A percentile compares a stretch with the other conserved stretches of the same genome.
phyloP scores from a whole-genome alignment of 805 yeast species.

The Hanseniaspora clermontiae region DNA sequence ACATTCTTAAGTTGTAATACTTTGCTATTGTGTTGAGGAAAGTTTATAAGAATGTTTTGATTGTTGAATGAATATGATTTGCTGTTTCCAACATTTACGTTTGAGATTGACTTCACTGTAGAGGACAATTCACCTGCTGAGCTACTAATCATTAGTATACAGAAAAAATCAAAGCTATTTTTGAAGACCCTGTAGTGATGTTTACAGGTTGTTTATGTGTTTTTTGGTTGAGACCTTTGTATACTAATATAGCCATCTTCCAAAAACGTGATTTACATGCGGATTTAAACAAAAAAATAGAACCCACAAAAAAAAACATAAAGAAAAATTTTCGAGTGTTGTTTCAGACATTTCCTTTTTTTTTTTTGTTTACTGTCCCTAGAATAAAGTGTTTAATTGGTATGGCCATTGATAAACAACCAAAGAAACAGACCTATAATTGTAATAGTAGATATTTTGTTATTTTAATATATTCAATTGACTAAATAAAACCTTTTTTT shows the following conservation, averaged over 20 bases:
- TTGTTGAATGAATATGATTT: neutral
- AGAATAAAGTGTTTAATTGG: no score
- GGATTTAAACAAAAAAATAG: neutral
- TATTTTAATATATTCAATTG: no score
- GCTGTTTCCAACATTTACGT: neutral
- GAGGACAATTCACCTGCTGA: neutral
- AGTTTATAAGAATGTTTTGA: slow-evolving; percentile 3
- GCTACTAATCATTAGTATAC: neutral
- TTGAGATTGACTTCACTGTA: neutral
- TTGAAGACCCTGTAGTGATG: no score
- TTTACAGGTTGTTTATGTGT: neutral
- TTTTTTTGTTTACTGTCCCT: no score
- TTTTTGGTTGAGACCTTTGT: no score
- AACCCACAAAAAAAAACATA: neutral
- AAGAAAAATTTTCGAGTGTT: neutral
- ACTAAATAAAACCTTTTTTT: neutral
- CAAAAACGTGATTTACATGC: neutral
- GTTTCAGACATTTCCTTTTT: neutral
- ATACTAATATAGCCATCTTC: neutral
- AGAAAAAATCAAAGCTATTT: no score
- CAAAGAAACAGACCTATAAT: no score
- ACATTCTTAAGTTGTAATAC: slow-evolving; percentile 6
- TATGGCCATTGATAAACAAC: no score
- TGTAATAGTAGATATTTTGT: no score
- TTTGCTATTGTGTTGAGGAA: neutral